Evolutionary conservation across 1,139 yeast species (phyloP).

Genomic region (Arxiozyma telluris): DNA sequence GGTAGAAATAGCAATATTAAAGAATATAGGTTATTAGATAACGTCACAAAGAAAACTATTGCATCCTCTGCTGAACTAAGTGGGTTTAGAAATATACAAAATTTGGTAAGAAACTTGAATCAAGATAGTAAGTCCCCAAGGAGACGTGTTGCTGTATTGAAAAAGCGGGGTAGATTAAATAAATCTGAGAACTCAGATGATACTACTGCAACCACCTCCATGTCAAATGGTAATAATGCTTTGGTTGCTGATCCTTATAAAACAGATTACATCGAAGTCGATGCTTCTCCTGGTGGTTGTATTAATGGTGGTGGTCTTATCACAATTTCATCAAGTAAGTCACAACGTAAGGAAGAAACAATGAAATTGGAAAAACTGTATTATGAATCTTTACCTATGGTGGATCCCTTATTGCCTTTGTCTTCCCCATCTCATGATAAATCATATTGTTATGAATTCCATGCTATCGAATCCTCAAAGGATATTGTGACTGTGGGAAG

Average conservation of each 20-base stretch:
- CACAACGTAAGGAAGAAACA: slow-evolving; percentile 10
- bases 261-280: slow-evolving; percentile 82
- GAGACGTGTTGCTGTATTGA: slow-evolving; percentile 12
- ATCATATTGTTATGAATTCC: slow-evolving; percentile 12
- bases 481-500: slow-evolving; percentile 8
- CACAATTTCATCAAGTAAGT: slow-evolving; percentile 3
- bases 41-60: slow-evolving; percentile 29
- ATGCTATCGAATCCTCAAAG: slow-evolving; percentile 4
- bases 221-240: not conserved
- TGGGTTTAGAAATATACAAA: slow-evolving; percentile 92
- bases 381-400: slow-evolving; percentile 1
- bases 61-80: slow-evolving; percentile 74
- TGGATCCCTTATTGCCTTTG: slow-evolving; percentile 8
- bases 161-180: slow-evolving; percentile 5
- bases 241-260: slow-evolving; percentile 47
- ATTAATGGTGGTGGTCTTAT: slow-evolving; percentile 92
- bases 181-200: not conserved
- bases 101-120: slow-evolving; percentile 74
- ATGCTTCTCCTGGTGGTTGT: slow-evolving; percentile 99
- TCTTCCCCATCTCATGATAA: not conserved
- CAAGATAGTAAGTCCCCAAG: slow-evolving; percentile 11
- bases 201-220: not conserved
- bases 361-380: slow-evolving; percentile 13
- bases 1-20: slow-evolving; percentile 75
- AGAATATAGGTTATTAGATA: slow-evolving; percentile 49